Conservation (phyloP, 208 protist species). For the Wallacemonas sp. region DNA sequence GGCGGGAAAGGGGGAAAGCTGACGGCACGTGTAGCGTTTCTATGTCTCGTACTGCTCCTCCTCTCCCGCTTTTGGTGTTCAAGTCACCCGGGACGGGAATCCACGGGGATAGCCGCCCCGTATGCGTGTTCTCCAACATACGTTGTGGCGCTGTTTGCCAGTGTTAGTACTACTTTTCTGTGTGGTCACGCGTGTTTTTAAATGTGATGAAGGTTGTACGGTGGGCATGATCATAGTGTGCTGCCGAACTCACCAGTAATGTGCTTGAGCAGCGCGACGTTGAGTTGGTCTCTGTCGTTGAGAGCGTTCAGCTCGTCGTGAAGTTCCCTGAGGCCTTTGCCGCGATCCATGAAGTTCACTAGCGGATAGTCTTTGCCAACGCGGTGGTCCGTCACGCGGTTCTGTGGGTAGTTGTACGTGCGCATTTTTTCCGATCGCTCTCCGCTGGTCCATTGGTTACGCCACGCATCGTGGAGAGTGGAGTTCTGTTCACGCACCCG, state of each 20-base stretch:
- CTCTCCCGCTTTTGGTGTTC: too few relatives aligned
- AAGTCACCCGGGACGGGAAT: too few relatives aligned
- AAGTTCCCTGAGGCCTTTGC: slow-evolving; percentile 50
- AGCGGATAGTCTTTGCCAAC: slow-evolving; percentile 83
- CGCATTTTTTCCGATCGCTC: slow-evolving; percentile 91
- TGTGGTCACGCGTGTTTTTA: background rate
- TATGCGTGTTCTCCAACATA: too few relatives aligned
- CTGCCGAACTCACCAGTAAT: slow-evolving; percentile 73
- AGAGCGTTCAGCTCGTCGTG: slow-evolving; percentile 82
- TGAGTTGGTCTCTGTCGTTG: slow-evolving; percentile 61
- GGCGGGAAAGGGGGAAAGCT: too few relatives aligned
- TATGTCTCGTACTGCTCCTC: too few relatives aligned
- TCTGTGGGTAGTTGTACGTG: slow-evolving; percentile 91
- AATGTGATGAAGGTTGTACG: background rate
- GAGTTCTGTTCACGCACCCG: slow-evolving; percentile 72
- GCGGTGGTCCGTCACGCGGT: slow-evolving; percentile 87
- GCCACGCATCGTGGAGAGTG: slow-evolving; percentile 71
- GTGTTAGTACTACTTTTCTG: background rate
- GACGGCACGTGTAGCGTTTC: too few relatives aligned
- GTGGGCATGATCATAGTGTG: background rate
- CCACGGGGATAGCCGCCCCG: too few relatives aligned
- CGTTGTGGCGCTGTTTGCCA: too few relatives aligned
- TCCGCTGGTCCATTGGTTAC: slow-evolving; percentile 85
- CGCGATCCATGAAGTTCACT: slow-evolving; percentile 73
- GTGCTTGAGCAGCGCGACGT: slow-evolving; percentile 69